Evolutionary conservation across 768 basidiomycete genomes (phyloP).

Genomic region (Suillus luteus): DNA sequence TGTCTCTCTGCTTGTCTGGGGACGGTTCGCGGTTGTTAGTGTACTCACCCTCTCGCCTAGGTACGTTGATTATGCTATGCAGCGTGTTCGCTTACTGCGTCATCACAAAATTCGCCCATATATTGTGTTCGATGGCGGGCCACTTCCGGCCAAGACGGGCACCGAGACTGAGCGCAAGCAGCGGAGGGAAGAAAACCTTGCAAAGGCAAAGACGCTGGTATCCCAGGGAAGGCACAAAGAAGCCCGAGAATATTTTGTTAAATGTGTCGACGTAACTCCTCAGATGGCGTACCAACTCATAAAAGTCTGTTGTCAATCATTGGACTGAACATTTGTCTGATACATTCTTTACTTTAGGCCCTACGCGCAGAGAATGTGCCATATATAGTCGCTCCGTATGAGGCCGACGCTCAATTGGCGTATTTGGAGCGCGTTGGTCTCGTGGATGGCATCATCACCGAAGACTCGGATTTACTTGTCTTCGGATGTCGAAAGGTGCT

Average conservation of each 20-base stretch:
- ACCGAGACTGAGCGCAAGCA: constrained; percentile 83
- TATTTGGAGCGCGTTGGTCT: constrained; percentile 83
- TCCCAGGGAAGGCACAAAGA: constrained; percentile 78
- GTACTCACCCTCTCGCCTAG: constrained; percentile 39
- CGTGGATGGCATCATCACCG: constrained; percentile 92
- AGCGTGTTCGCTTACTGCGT: constrained; percentile 81
- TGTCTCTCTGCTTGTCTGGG: constrained; percentile 13
- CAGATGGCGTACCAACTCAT: constrained; percentile 98
- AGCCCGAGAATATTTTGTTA: constrained; percentile 87
- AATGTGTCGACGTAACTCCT: constrained; percentile 93
- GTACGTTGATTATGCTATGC: constrained; percentile 97
- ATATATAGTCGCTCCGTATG: constrained; percentile 96
- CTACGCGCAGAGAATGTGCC: constrained; percentile 76
- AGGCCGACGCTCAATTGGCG: constrained; percentile 96
- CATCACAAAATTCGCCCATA: constrained; percentile 87
- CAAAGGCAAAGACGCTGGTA: constrained; percentile 69
- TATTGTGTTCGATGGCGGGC: constrained; percentile 95
- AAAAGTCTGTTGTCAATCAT: constrained; percentile 52
- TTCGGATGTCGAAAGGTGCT: constrained; percentile 93
- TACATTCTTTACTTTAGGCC: constrained; percentile 54
- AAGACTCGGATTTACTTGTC: constrained; percentile 96
- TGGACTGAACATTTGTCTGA: constrained; percentile 8
- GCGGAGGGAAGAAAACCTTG: constrained; percentile 73
- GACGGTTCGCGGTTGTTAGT: neutral
- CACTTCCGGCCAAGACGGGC: constrained; percentile 89